Evolutionary conservation across 148 eudicot genomes (phyloP), one percentile per base, ranked within the genome.

Genomic region (Amaranthus cruentus): DNA sequence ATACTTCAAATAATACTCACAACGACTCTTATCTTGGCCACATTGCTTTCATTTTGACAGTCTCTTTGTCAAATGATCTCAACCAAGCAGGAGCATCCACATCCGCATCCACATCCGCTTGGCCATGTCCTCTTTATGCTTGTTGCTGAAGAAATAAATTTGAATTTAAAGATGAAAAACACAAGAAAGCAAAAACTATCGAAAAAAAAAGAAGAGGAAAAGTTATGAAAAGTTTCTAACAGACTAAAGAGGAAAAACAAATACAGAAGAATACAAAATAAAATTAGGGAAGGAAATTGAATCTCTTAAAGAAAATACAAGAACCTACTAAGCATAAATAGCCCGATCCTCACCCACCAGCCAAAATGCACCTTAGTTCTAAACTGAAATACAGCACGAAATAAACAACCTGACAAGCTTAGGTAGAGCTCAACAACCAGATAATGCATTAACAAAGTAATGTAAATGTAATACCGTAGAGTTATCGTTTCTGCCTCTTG

Each of bases 1-100:
- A 50, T 53, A 28, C 0, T 28, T 51, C 58, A 73, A 18, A 47
- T n/a, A 61, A 49, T 51, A 79, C 87, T 81, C 87, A 95, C 99
- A 89, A 95, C 96, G 53, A 95, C 99, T 91, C 88, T 95, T 76
- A 95, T 86, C 81, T 95, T 95, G 68, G 99, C 93, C 82, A 95
- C 97, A 75, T 88, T 95, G 72, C 75, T 90, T 76, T 95, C 99
- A 85, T 88, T 95, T 38, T 90, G 69, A 54, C 81, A 76, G 9
- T 80, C 81, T 90, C 96, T 79, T 88, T 95, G 61, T 85, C 93
- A 74, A 71, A 68, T 57, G 78, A 58, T 46, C 89, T 70, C 51
- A 82, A 75, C 65, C 73, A 84, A 79, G 73, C 67, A 76, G 89
- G 78, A 64, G 84, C 77, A 82, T 28, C 38, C 0, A 28, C 0